A percentile compares a stretch with the other conserved stretches of the same genome.
Conservation (phyloP, 129 eudicot species). For the Pulicaria dysenterica region DNA sequence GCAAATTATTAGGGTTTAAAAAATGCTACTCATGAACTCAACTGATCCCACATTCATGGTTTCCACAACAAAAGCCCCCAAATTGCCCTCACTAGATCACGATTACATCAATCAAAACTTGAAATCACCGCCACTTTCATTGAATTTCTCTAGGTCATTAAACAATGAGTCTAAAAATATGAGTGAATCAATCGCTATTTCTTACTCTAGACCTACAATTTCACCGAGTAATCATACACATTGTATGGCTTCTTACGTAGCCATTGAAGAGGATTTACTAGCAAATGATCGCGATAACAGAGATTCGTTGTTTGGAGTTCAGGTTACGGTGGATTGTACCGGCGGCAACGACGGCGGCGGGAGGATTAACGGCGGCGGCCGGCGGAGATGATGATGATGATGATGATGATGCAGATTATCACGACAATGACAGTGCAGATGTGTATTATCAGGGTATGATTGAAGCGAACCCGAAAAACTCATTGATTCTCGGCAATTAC, state of each 20-base stretch:
- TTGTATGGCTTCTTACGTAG: constrained; percentile 2
- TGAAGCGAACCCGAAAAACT: constrained; percentile 54
- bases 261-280: constrained; percentile 27
- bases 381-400: too few relatives aligned
- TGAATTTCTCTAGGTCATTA: not conserved
- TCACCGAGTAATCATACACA: not conserved
- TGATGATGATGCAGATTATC: constrained; percentile 17
- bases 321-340: constrained; percentile 8
- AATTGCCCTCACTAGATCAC: constrained; percentile 32
- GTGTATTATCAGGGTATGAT: constrained; percentile 61
- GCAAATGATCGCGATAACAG: constrained; percentile 33
- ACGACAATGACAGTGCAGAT: constrained; percentile 42
- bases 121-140: constrained; percentile 26
- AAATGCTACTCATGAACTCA: constrained; percentile 51
- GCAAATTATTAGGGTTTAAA: not conserved
- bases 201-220: constrained; percentile 13
- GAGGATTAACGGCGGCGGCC: constrained; percentile 39
- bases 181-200: constrained; percentile 25
- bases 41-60: constrained; percentile 54
- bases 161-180: constrained; percentile 27
- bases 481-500: constrained; percentile 61
- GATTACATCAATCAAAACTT: constrained; percentile 14
- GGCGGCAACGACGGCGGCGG: constrained; percentile 39
- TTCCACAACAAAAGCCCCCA: constrained; percentile 23
- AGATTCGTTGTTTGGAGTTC: constrained; percentile 18